Evolutionary conservation across 768 basidiomycete genomes (phyloP).

Genomic region (Pisolithus sp.): DNA sequence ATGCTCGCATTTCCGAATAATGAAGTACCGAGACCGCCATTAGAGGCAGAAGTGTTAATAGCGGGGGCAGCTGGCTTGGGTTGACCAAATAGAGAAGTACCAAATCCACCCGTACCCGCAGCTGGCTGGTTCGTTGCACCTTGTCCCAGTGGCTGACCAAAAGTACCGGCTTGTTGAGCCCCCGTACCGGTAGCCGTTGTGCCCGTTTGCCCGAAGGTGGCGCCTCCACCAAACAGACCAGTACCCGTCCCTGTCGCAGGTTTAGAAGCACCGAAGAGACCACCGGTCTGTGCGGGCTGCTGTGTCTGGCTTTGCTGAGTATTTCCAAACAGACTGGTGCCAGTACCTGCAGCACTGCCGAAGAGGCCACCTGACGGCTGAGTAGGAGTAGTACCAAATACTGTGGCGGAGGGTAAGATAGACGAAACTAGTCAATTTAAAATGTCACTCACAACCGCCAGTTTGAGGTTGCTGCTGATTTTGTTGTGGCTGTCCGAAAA

Average conservation of each 20-base stretch:
- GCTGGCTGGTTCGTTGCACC: constrained; percentile 31
- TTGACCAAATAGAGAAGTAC: constrained; percentile 42
- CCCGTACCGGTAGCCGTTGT: constrained; percentile 26
- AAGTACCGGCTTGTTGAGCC: constrained; percentile 33
- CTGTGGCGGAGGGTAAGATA: constrained; percentile 16
- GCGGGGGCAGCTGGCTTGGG: constrained; percentile 44
- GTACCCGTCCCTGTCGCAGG: constrained; percentile 25
- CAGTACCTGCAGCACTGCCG: constrained; percentile 27
- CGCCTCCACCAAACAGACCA: constrained; percentile 41
- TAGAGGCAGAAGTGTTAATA: constrained; percentile 39
- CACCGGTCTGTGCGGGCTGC: constrained; percentile 27
- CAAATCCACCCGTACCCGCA: constrained; percentile 29
- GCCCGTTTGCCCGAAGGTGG: constrained; percentile 37
- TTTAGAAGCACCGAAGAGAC: constrained; percentile 26
- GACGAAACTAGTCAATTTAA: neutral
- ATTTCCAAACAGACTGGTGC: constrained; percentile 29
- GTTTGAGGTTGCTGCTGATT: constrained; percentile 32
- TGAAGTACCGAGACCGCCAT: constrained; percentile 30
- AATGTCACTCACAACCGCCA: constrained; percentile 27
- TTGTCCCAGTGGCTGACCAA: constrained; percentile 49
- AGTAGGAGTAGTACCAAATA: constrained; percentile 31
- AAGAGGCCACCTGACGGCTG: constrained; percentile 31
- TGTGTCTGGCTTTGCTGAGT: constrained; percentile 32
- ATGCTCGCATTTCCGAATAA: constrained; percentile 33
- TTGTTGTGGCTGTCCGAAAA: constrained; percentile 29